Percentiles rank a stretch among this genome's conserved stretches.
phyloP scores from a whole-genome alignment of 1,284 basidiomycete species.

The Heterobasidion annosum region DNA sequence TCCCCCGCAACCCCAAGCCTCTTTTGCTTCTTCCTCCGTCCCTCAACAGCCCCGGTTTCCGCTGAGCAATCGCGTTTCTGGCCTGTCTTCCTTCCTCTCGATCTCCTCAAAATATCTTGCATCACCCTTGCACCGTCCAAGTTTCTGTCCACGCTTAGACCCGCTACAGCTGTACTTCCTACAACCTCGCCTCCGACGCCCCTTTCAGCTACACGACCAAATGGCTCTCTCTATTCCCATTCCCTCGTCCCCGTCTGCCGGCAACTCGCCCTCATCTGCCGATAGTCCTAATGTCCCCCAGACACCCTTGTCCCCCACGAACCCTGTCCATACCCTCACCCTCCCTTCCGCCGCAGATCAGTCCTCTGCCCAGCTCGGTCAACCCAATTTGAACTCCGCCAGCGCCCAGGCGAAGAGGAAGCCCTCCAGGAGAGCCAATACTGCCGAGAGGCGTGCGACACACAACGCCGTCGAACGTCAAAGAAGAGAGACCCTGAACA shows the following conservation, averaged over 20 bases:
- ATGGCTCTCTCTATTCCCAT: slow-evolving; percentile 51
- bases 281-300: slow-evolving; percentile 37
- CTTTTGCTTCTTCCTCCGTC: slow-evolving; percentile 15
- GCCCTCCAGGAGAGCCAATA: slow-evolving; percentile 78
- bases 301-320: slow-evolving; percentile 39
- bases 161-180: slow-evolving; percentile 6
- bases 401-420: slow-evolving; percentile 51
- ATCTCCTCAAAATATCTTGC: slow-evolving; percentile 1
- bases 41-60: slow-evolving; percentile 26
- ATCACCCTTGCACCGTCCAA: background rate
- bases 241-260: slow-evolving; percentile 32
- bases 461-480: slow-evolving; percentile 94
- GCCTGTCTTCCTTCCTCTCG: slow-evolving; percentile 8
- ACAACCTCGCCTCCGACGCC: slow-evolving; percentile 14
- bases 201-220: slow-evolving; percentile 9
- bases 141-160: background rate
- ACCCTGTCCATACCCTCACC: slow-evolving; percentile 25
- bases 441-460: slow-evolving; percentile 86
- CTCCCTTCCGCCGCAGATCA: slow-evolving; percentile 22
- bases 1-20: slow-evolving; percentile 12
- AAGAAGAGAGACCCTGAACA: slow-evolving; percentile 85
- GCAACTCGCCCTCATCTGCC: slow-evolving; percentile 32
- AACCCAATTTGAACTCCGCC: slow-evolving; percentile 9
- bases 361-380: slow-evolving; percentile 19
- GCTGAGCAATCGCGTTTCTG: slow-evolving; percentile 52